These are phyloP conservation scores for Tympanopsis confertula DNA, from an alignment of 2,329 filamentous ascomycete genomes.

Conservation along the genomic window DNA sequence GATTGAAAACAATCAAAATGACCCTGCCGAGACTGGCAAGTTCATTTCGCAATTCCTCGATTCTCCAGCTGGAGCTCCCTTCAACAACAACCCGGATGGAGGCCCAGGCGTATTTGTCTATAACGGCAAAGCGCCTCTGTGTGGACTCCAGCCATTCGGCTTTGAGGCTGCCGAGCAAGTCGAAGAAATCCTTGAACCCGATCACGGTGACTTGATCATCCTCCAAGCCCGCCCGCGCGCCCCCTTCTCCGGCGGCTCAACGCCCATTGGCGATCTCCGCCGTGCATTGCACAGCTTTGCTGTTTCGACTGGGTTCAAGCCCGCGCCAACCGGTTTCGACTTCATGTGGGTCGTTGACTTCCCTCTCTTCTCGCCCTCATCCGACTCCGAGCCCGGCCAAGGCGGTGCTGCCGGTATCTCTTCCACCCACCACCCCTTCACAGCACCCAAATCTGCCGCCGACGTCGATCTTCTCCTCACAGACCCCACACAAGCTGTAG, in stretches of 20 bases:
- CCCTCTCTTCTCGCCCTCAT: slow-evolving; percentile 73
- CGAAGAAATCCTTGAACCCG: slow-evolving; percentile 20
- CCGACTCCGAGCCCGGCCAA: slow-evolving; percentile 55
- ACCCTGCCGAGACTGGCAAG: slow-evolving; percentile 38
- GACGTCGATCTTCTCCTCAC: slow-evolving; percentile 67
- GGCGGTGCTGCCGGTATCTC: slow-evolving; percentile 70
- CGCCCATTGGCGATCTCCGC: slow-evolving; percentile 60
- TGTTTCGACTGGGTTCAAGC: background rate
- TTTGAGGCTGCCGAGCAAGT: slow-evolving; percentile 54
- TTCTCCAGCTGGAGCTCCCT: slow-evolving; percentile 34
- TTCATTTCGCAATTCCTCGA: slow-evolving; percentile 66
- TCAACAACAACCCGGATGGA: slow-evolving; percentile 62
- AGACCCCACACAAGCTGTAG: slow-evolving; percentile 61
- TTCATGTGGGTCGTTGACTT: slow-evolving; percentile 86
- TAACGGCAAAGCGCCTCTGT: slow-evolving; percentile 62
- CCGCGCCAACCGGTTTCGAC: slow-evolving; percentile 29
- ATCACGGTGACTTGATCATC: slow-evolving; percentile 69
- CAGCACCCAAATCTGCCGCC: slow-evolving; percentile 60
- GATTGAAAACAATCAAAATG: slow-evolving; percentile 39
- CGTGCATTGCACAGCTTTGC: slow-evolving; percentile 33
- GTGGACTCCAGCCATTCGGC: slow-evolving; percentile 68
- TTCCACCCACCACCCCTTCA: slow-evolving; percentile 92
- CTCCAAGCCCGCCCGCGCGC: slow-evolving; percentile 64
- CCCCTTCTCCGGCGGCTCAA: slow-evolving; percentile 61
- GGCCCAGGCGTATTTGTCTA: slow-evolving; percentile 69